These are phyloP conservation scores for Spatholobus suberectus DNA, from an alignment of 306 rosid genomes.

Conservation along the genomic window DNA sequence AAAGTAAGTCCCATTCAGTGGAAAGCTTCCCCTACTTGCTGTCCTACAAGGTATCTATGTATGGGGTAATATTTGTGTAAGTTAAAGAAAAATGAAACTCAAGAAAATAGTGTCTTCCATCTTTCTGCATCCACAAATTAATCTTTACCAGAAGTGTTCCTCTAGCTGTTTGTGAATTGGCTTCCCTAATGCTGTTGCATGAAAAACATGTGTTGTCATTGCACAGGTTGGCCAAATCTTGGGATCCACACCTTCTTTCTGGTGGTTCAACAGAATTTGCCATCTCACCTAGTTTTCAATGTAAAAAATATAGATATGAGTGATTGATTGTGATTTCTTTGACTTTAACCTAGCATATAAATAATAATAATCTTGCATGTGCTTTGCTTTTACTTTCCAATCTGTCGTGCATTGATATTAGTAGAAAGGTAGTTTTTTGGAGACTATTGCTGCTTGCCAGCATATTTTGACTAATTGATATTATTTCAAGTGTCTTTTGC, in stretches of 20 bases:
- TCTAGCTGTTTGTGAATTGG: constrained; percentile 75
- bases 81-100: constrained; percentile 12
- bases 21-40: constrained; percentile 93
- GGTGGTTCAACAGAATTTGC: constrained; percentile 71
- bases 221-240: constrained; percentile 61
- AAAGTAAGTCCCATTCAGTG: constrained; percentile 91
- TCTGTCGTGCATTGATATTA: constrained; percentile 27
- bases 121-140: constrained; percentile 11
- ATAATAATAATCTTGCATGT: constrained; percentile 25
- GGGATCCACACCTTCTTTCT: constrained; percentile 66
- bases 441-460: background rate
- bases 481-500: constrained; percentile 35
- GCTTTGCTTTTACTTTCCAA: constrained; percentile 11
- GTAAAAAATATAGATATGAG: constrained; percentile 26
- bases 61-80: constrained; percentile 35
- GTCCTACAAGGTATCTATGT: constrained; percentile 88
- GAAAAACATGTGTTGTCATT: constrained; percentile 69
- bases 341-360: constrained; percentile 24
- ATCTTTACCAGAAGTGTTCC: constrained; percentile 85
- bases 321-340: constrained; percentile 26
- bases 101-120: constrained; percentile 25
- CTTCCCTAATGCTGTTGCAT: constrained; percentile 79
- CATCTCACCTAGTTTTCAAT: constrained; percentile 71
- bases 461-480: constrained; percentile 16
- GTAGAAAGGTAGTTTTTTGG: constrained; percentile 25